These are phyloP conservation scores for Apostasia ramifera DNA, from an alignment of 106 monocot species.

Conservation along the genomic window DNA sequence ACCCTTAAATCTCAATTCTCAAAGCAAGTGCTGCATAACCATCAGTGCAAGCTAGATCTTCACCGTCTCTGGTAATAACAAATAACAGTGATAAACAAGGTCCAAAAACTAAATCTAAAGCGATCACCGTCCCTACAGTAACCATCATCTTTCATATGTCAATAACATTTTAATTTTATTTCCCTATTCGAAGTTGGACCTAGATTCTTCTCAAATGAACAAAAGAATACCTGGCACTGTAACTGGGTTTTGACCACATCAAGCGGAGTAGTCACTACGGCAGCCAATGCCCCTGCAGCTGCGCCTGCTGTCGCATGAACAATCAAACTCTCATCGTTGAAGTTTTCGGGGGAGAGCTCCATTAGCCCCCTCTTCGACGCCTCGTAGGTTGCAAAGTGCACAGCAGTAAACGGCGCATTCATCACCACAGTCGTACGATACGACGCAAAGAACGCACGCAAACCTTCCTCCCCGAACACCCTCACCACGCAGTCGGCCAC, in stretches of 20 bases:
- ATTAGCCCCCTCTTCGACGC: conserved; percentile 65
- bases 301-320: conserved; percentile 92
- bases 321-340: conserved; percentile 41
- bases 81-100: no score
- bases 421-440: conserved; percentile 89
- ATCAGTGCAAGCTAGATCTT: no score
- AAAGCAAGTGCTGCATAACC: no score
- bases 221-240: conserved; percentile 72
- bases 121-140: no score
- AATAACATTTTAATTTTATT: no score
- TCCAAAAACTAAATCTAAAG: no score
- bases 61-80: no score
- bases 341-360: conserved; percentile 36
- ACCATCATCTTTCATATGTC: no score
- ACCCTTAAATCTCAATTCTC: no score
- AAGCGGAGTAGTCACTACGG: conserved; percentile 70
- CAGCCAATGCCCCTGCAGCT: conserved; percentile 77
- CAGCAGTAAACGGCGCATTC: conserved; percentile 94
- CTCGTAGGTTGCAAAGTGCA: conserved; percentile 93
- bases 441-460: conserved; percentile 65
- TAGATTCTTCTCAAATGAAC: no score
- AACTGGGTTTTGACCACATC: conserved; percentile 95
- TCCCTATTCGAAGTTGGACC: no score
- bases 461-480: conserved; percentile 74
- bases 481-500: conserved; percentile 62